Evolutionary conservation across 352 stramenopile genomes (phyloP), one percentile per base, ranked within the genome.

Genomic region (Globisporangium rhizosaccharum): DNA sequence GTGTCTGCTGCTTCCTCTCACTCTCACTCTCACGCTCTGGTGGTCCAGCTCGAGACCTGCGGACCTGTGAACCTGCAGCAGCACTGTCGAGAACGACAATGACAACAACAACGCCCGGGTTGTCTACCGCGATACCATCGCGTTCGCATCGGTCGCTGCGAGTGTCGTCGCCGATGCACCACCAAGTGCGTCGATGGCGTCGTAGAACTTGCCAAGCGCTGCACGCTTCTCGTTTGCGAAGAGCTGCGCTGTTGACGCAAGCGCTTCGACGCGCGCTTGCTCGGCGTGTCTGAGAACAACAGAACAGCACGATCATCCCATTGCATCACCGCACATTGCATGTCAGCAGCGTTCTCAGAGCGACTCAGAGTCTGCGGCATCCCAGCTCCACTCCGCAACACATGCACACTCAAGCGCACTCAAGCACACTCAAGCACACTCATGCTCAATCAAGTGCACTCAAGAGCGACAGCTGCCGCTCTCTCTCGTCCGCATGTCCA

Each of bases 201-300:
- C 30, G 20, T 57, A 36, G 49, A 71, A 71, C 46, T 55, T 64
- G 47, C 58, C 33, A 5, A 71, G 41, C 18, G 68, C 50, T 39
- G 68, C 68, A 49, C 71, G 56, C 53, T 74, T 71, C 67, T 74
- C 67, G 18, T 64, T 71, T 33, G 56, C 45, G 47, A 55, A 63
- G 18, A 71, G 59, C 42, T 74, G 63, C 7, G 59, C 46, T 1
- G 67, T 63, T 7, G 63, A 62, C 20, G 18, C 62, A 44, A 68
- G 57, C 17, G 60, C 63, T 14, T 56, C 20, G 3, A 54, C 42
- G 23, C 53, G 63, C 1, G 67, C 59, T 51, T 59, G 54, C 56
- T 71, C 67, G 4, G 63, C 66, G 44, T 68, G 66, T 26, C 59
- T 68, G 26, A 26, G 18, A n/a, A 50, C 3, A 14, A 14, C 48